Percentiles rank a stretch among this genome's conserved stretches.
phyloP scores from a whole-genome alignment of 2,329 filamentous ascomycete species.

The Trichophyton simii region DNA sequence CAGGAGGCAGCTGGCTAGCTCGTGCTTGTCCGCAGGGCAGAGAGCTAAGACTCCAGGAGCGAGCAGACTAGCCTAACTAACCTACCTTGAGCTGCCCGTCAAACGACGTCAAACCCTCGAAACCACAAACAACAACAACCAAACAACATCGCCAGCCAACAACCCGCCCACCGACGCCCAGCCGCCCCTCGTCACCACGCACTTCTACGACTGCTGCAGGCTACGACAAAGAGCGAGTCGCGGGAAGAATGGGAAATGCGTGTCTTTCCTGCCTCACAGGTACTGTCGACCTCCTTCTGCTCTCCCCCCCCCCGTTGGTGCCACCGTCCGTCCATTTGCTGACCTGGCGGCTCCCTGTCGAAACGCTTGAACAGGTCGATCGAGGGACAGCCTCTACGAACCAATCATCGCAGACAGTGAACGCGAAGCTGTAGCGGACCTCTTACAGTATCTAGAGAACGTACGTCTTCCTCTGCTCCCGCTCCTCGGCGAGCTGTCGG shows the following conservation, averaged over 20 bases:
- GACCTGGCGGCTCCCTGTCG: slow-evolving; percentile 28
- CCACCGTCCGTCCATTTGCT: slow-evolving; percentile 22
- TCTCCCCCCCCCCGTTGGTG: slow-evolving; percentile 30
- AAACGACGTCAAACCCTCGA: too few species aligned
- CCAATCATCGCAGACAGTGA: slow-evolving; percentile 88
- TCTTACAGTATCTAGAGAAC: slow-evolving; percentile 92
- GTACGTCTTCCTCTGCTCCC: slow-evolving; percentile 42
- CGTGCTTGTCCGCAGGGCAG: too few species aligned
- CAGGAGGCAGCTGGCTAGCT: too few species aligned
- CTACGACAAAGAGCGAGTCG: neutral
- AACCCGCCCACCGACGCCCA: neutral
- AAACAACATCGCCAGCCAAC: neutral
- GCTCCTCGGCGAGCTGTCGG: neutral
- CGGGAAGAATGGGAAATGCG: slow-evolving; percentile 24
- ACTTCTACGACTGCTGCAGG: neutral
- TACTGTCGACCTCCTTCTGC: slow-evolving; percentile 11
- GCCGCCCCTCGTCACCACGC: neutral
- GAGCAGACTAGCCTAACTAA: too few species aligned
- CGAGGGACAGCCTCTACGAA: slow-evolving; percentile 71
- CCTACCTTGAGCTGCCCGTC: too few species aligned
- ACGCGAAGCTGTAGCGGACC: slow-evolving; percentile 88
- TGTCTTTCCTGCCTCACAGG: slow-evolving; percentile 32
- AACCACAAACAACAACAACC: neutral
- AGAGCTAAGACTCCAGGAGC: too few species aligned
- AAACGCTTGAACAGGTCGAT: slow-evolving; percentile 45